Evolutionary conservation across 1,139 yeast species (phyloP).

Genomic region (Entelexis paramagnoliae): DNA sequence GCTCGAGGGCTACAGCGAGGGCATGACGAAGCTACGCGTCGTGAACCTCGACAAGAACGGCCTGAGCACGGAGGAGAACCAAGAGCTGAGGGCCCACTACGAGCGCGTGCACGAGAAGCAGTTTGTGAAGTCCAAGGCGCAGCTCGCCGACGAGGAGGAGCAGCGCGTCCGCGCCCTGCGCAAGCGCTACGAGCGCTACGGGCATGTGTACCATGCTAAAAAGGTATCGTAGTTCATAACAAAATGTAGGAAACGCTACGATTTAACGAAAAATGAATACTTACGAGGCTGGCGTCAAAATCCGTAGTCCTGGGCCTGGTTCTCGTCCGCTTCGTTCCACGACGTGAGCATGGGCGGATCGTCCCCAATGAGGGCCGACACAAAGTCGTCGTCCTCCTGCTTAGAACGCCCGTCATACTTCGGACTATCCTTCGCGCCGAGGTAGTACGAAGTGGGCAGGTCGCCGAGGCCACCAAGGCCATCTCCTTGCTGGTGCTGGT

Average conservation of each 20-base stretch:
- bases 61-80: not conserved
- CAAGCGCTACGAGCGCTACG: conserved; percentile 20
- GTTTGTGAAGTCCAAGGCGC: conserved; percentile 23
- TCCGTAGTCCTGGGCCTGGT: not conserved
- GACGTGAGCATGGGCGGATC: conserved; percentile 15
- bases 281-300: not conserved
- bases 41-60: conserved; percentile 18
- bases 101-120: conserved; percentile 5
- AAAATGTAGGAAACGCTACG: not conserved
- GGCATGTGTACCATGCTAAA: conserved; percentile 15
- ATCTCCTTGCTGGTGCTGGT: not conserved
- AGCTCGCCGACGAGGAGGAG: conserved; percentile 23
- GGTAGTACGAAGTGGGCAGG: conserved; percentile 20
- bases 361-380: conserved; percentile 15
- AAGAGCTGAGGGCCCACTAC: not conserved
- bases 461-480: conserved; percentile 12
- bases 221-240: not conserved
- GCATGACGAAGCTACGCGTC: conserved; percentile 18
- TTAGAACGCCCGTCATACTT: not conserved
- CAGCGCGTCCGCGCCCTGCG: conserved; percentile 4
- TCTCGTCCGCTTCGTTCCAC: conserved; percentile 14
- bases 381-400: not conserved
- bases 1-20: conserved; percentile 22
- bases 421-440: conserved; percentile 10
- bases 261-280: not conserved